Base-by-base conservation (phyloP, 768 basidiomycete species). In the Mycena venus region DNA sequence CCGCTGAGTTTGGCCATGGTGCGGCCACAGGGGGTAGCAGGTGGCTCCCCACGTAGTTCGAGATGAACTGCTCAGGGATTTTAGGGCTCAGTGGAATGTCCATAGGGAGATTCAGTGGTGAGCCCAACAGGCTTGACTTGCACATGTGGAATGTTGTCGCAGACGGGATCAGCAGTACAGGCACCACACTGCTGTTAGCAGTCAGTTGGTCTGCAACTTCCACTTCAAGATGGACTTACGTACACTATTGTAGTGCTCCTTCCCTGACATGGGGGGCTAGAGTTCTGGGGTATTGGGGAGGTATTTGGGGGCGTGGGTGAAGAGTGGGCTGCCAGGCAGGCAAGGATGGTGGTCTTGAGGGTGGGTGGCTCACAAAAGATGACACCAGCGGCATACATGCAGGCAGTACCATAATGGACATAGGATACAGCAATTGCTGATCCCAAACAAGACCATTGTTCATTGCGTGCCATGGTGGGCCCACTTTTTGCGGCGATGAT, bases 151-250 rank as follows among this genome's bases (percentile, higher is more conserved):
- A 76, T 25, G 64, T 36, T 21, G 75, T 7, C 47, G 75, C 72
- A 17, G 75, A 76, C 5, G 75, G 75, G 27, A 72, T 76, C 31
- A 76, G 65, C 40, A 72, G 75, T n/a, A 72, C 75, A 23, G 75
- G 75, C 38, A 76, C 71, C 25, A 71, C 60, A n/a, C 56, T 44
- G 62, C 76, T 61, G 29, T 44, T 42, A 59, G 74, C 61, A 53
- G n/a, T n/a, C 73, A 72, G 7, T 84, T 82, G 12, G 88, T 84
- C 8, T 87, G 82, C 17, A 88, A 86, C 79, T 90, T 92, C 89
- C 89, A 90, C 80, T 94, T 94, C 75, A 94, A 81, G 71, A 95
- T 94, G 14, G 94, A 95, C 84, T 93, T 94, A 49, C 91, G 90
- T 60, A 85, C 85, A 27, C 82, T 85, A 10, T 75, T 90, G 87